Conservation (phyloP, 108 stramenopile species). For the Nannochloropsis salina region DNA sequence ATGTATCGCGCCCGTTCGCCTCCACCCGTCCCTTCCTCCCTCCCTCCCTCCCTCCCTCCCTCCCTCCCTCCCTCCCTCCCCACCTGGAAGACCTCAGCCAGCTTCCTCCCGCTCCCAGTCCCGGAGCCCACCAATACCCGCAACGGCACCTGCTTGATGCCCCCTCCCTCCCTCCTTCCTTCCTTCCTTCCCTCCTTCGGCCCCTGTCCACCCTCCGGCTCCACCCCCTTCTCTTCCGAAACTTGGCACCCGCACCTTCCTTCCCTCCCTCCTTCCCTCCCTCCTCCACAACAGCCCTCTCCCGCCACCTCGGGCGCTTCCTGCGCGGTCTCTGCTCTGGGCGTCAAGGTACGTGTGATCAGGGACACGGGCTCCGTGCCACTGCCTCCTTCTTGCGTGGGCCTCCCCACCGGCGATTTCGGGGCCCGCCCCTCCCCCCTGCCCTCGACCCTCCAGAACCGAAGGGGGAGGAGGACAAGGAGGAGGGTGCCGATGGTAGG, state of each 20-base stretch:
- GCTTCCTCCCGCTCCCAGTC: not conserved
- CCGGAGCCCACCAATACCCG: not conserved
- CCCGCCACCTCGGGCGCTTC: not conserved
- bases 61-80: slow-evolving; percentile 5
- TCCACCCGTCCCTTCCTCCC: not conserved
- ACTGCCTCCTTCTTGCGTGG: not conserved
- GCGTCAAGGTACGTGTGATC: too few species aligned
- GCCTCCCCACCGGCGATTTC: not conserved
- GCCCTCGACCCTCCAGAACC: not conserved
- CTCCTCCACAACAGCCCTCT: slow-evolving; percentile 2
- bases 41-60: slow-evolving; percentile 2
- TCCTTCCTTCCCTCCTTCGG: slow-evolving; percentile 8
- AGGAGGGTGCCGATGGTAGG: not conserved
- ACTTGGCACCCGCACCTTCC: not conserved
- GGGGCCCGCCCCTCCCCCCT: not conserved
- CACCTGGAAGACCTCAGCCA: not conserved
- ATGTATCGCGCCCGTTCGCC: not conserved
- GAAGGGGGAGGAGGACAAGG: not conserved
- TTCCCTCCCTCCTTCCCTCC: not conserved
- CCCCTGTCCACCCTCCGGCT: not conserved
- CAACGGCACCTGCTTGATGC: not conserved
- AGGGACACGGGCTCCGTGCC: too few species aligned
- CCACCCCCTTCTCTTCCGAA: not conserved
- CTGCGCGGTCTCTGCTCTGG: not conserved
- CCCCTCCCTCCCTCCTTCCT: not conserved